A percentile compares a stretch with the other conserved stretches of the same genome.
These are phyloP conservation scores for Penicillium daleae DNA, from an alignment of 495 filamentous ascomycete genomes.

Conservation along the genomic window DNA sequence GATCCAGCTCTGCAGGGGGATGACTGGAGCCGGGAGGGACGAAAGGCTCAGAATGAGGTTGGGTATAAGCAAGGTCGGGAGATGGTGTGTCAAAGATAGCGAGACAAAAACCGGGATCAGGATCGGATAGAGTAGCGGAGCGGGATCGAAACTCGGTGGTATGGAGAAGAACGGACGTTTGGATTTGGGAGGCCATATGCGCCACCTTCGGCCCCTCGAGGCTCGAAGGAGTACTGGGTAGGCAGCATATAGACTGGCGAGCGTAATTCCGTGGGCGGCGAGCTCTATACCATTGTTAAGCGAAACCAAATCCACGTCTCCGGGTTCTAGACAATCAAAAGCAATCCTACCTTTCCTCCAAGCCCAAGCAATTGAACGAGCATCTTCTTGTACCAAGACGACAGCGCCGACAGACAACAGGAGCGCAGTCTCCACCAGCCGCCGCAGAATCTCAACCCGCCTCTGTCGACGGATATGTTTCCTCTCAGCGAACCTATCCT, in stretches of 20 bases:
- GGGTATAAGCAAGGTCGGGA: constrained; percentile 62
- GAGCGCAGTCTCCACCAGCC: constrained; percentile 47
- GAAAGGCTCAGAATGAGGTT: constrained; percentile 83
- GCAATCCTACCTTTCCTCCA: constrained; percentile 47
- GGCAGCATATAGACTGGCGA: constrained; percentile 47
- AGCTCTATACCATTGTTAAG: constrained; percentile 50
- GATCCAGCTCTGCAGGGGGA: constrained; percentile 61
- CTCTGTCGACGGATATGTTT: constrained; percentile 37
- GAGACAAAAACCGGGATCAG: constrained; percentile 77
- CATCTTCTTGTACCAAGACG: constrained; percentile 38
- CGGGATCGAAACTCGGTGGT: constrained; percentile 82
- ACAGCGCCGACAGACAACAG: constrained; percentile 50
- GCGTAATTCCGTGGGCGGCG: constrained; percentile 41
- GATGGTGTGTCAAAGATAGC: constrained; percentile 67
- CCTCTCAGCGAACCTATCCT: constrained; percentile 31
- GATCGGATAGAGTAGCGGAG: constrained; percentile 85
- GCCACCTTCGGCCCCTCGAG: constrained; percentile 32
- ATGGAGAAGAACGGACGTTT: constrained; percentile 52
- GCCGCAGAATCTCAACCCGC: constrained; percentile 50
- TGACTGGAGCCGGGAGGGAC: constrained; percentile 70
- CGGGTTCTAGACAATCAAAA: neutral
- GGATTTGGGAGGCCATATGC: constrained; percentile 35
- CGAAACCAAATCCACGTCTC: neutral
- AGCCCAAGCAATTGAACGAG: constrained; percentile 40
- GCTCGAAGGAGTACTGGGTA: constrained; percentile 49